Percentiles rank a stretch among this genome's conserved stretches.
Evolutionary conservation across 805 yeast genomes (phyloP).

Genomic region (Trichomonascus vanleenenianus): DNA sequence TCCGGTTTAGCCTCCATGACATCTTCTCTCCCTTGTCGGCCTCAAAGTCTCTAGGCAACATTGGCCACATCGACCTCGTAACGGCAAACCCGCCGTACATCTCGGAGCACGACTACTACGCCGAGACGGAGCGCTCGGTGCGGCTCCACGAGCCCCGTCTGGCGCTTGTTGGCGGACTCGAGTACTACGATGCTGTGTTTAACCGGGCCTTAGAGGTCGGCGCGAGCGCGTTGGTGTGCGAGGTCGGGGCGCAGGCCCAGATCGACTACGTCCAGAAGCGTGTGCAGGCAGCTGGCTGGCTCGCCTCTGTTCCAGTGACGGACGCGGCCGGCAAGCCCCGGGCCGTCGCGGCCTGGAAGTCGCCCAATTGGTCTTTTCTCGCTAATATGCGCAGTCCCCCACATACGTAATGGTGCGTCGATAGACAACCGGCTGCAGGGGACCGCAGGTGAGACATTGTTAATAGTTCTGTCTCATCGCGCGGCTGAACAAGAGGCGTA

Average conservation of each 20-base stretch:
- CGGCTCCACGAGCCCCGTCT: slow-evolving; percentile 60
- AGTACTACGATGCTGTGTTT: slow-evolving; percentile 57
- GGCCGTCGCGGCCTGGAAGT: slow-evolving; percentile 15
- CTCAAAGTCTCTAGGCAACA: neutral
- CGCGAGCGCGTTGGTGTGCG: slow-evolving; percentile 62
- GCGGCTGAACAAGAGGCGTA: no score
- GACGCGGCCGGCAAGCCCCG: slow-evolving; percentile 39
- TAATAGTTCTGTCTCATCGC: no score
- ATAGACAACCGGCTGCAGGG: no score
- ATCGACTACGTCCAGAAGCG: slow-evolving; percentile 33
- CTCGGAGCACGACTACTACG: slow-evolving; percentile 37
- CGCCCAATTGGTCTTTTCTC: slow-evolving; percentile 10
- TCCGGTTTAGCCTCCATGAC: slow-evolving; percentile 2
- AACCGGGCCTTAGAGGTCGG: slow-evolving; percentile 34
- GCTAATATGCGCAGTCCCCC: neutral
- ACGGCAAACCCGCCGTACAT: slow-evolving; percentile 93
- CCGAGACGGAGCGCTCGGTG: slow-evolving; percentile 56
- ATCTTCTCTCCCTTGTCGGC: neutral
- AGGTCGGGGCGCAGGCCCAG: slow-evolving; percentile 61
- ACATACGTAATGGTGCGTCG: no score
- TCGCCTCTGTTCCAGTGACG: slow-evolving; percentile 29
- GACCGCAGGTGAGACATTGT: no score
- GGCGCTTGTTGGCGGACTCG: slow-evolving; percentile 74
- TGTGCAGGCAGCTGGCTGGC: slow-evolving; percentile 37
- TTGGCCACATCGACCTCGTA: slow-evolving; percentile 39